phyloP scores from a whole-genome alignment of 2,329 filamentous ascomycete genomes.

The Xylaria sp. region DNA sequence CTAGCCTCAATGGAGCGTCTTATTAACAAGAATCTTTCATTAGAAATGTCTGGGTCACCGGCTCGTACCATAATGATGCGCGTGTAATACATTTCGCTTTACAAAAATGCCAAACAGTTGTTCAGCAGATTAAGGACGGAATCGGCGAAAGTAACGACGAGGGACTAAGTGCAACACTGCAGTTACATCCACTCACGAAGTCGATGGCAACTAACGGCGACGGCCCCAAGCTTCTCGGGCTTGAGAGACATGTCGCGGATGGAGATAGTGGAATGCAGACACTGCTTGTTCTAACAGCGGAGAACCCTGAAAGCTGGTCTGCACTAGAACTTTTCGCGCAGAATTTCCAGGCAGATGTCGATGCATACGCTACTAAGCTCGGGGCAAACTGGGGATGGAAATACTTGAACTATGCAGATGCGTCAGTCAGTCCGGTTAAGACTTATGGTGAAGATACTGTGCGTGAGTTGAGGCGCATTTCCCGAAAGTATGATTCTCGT shows the following conservation, averaged over 20 bases:
- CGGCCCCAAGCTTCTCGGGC: neutral
- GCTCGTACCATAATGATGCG: constrained; percentile 6
- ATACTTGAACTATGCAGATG: neutral
- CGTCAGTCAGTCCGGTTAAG: neutral
- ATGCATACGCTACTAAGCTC: neutral
- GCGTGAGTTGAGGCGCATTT: neutral
- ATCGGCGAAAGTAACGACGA: constrained; percentile 3
- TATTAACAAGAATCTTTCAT: neutral
- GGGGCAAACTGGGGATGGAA: neutral
- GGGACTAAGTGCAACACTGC: neutral
- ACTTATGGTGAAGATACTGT: constrained; percentile 3
- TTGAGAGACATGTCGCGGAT: neutral
- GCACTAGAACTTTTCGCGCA: neutral
- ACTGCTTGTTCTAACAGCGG: neutral
- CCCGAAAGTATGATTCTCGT: neutral
- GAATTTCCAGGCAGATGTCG: neutral
- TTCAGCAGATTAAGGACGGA: neutral
- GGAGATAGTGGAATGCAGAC: neutral
- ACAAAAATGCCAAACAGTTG: neutral
- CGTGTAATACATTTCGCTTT: constrained; percentile 2
- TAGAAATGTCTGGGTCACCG: neutral
- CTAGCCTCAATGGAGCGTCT: neutral
- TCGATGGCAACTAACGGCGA: neutral
- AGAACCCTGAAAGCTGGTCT: neutral
- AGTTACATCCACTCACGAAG: constrained; percentile 4